Base-by-base conservation (phyloP, 805 yeast genomes). In the Yamadazyma tumulicola region DNA sequence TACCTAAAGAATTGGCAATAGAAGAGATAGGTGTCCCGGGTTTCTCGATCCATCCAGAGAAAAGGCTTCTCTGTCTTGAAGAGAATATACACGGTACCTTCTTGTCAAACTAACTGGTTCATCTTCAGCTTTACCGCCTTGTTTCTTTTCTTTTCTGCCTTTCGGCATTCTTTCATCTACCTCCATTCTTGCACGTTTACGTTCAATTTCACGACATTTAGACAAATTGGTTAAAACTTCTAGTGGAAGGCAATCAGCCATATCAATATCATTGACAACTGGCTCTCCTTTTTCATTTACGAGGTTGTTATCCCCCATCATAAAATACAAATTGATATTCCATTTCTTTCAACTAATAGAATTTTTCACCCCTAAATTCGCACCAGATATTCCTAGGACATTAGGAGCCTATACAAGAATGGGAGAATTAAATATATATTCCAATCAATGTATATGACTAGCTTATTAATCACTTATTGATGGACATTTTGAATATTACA, bases 401-500 rank as follows among this genome's bases (percentile, higher is more conserved):
- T 8, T 20, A 20, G 23, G 23, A 20, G 23, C 23, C n/a, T n/a
- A n/a, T n/a, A n/a, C 19, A 39, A 39, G 32, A 32, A 36, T 15
- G 29, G 27, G 18, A 35, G 34, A 17, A 33, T 29, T 22, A 19
- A 33, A 19, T 39, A 29, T 26, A 35, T 39, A 9, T 6, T 24
- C 15, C 32, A 31, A 14, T 21, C 35, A n/a, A 11, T 27, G 32
- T 22, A 32, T 25, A 16, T 23, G 39, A 35, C 15, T 35, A 39
- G 19, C 24, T 29, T 20, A 27, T 29, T 12, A 37, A 40, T 21
- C 40, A 42, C 32, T 44, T 31, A 9, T 47, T 47, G 18, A 42
- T 42, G 14, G 48, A 42, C n/a, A n/a, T n/a, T n/a, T n/a, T n/a
- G n/a, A n/a, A n/a, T n/a, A n/a, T n/a, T n/a, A n/a, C n/a, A n/a